Conservation (phyloP, 1,284 basidiomycete species). For the Agaricales sp. region DNA sequence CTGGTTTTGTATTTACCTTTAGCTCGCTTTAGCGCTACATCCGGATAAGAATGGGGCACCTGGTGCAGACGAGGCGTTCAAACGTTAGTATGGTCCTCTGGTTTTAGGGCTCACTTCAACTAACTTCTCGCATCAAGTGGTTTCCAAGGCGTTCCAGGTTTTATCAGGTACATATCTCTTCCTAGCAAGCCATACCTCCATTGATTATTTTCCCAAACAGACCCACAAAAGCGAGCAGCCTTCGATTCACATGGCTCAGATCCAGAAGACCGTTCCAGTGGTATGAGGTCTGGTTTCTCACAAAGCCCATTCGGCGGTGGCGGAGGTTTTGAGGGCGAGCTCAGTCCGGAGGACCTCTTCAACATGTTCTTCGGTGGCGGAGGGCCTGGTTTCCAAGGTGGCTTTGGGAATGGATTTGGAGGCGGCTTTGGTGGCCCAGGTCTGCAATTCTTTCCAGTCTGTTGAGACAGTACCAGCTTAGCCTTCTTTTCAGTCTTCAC, state of each 20-base stretch:
- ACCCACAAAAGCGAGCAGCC: slow-evolving; percentile 84
- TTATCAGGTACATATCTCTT: slow-evolving; percentile 52
- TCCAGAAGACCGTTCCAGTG: slow-evolving; percentile 71
- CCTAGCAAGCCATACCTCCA: slow-evolving; percentile 3
- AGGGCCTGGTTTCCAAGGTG: slow-evolving; percentile 24
- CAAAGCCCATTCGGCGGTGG: slow-evolving; percentile 38
- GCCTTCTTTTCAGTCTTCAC: slow-evolving; percentile 3
- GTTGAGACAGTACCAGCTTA: slow-evolving; percentile 1
- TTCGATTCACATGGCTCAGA: slow-evolving; percentile 84
- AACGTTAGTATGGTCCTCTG: no score
- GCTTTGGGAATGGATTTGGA: slow-evolving; percentile 26
- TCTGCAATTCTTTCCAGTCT: slow-evolving; percentile 18
- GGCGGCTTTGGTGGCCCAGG: slow-evolving; percentile 41
- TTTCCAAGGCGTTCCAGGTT: slow-evolving; percentile 96
- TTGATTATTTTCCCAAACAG: slow-evolving; percentile 26
- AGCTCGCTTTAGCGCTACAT: slow-evolving; percentile 90
- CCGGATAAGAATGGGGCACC: slow-evolving; percentile 98
- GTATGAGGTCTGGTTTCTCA: slow-evolving; percentile 56
- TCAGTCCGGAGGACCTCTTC: slow-evolving; percentile 94
- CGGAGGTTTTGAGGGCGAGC: slow-evolving; percentile 64
- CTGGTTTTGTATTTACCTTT: slow-evolving; percentile 2
- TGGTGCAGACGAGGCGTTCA: slow-evolving; percentile 98
- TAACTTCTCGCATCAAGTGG: no score
- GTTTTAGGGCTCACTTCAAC: no score
- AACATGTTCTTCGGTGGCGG: slow-evolving; percentile 96